phyloP scores from a whole-genome alignment of 345 rosid genomes.

The Syzygium aromaticum region DNA sequence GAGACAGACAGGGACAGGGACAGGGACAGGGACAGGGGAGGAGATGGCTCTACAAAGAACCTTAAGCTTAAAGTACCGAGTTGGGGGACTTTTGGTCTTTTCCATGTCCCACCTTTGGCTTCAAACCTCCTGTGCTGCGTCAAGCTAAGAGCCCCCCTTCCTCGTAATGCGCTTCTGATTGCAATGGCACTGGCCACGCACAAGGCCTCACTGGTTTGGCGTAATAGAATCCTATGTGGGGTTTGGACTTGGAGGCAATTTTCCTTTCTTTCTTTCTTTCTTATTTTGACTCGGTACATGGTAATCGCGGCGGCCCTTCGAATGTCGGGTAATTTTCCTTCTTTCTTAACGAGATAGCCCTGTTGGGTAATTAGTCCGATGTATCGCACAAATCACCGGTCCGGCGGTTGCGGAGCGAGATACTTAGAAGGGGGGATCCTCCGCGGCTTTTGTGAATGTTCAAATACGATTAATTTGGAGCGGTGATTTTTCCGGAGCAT shows the following conservation, averaged over 20 bases:
- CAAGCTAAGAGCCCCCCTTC: not conserved
- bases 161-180: not conserved
- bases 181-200: not conserved
- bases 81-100: not conserved
- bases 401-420: too few species aligned
- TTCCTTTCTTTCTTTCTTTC: not conserved
- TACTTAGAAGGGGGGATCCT: too few species aligned
- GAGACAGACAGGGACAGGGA: not conserved
- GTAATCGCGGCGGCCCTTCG: too few species aligned
- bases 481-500: not conserved
- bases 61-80: not conserved
- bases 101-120: not conserved
- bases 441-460: too few species aligned
- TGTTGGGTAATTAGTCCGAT: not conserved
- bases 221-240: constrained; percentile 11
- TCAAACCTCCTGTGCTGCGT: not conserved
- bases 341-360: too few species aligned
- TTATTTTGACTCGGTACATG: not conserved
- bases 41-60: not conserved
- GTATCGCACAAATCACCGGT: too few species aligned
- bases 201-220: not conserved
- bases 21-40: not conserved
- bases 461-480: too few species aligned
- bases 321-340: too few species aligned
- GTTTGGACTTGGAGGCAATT: not conserved